These are phyloP conservation scores for Mrakia hoshinonis DNA, from an alignment of 768 basidiomycete genomes.

Conservation along the genomic window DNA sequence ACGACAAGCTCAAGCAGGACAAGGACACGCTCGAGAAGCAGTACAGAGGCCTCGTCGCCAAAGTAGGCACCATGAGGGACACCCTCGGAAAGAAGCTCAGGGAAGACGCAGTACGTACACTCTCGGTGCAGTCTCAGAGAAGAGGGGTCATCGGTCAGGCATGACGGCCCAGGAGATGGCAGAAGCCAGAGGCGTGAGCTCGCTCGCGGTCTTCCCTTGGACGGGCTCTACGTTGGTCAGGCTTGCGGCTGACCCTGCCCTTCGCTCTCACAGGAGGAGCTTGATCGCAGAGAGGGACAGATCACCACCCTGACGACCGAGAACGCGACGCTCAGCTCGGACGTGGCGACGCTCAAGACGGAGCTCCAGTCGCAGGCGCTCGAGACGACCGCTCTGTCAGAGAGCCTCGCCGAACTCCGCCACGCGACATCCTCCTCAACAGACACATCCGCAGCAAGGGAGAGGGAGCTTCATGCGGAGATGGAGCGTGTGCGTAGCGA, in stretches of 20 bases:
- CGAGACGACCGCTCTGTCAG: constrained; percentile 62
- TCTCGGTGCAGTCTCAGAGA: too few relatives aligned
- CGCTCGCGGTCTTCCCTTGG: not conserved
- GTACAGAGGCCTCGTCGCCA: constrained; percentile 75
- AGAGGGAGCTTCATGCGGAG: constrained; percentile 69
- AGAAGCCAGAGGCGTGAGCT: too few relatives aligned
- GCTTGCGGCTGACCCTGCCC: not conserved
- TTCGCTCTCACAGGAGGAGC: constrained; percentile 70
- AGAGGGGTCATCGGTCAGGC: too few relatives aligned
- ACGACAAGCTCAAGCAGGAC: constrained; percentile 68
- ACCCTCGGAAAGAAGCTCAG: constrained; percentile 87
- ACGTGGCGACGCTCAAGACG: constrained; percentile 67
- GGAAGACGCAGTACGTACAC: constrained; percentile 77
- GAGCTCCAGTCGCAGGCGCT: constrained; percentile 69
- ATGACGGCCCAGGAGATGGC: too few relatives aligned
- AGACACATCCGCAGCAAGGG: constrained; percentile 50
- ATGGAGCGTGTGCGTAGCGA: constrained; percentile 78
- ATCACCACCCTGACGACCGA: constrained; percentile 69
- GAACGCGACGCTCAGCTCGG: constrained; percentile 61
- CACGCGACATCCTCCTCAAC: constrained; percentile 40
- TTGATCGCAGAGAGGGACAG: constrained; percentile 80
- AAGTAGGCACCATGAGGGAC: constrained; percentile 85
- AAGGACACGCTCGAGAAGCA: constrained; percentile 78
- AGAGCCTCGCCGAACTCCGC: constrained; percentile 50
- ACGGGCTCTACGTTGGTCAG: not conserved